Base-by-base conservation (phyloP, 2,329 filamentous ascomycete genomes). In the Bipolaris zeicola region DNA sequence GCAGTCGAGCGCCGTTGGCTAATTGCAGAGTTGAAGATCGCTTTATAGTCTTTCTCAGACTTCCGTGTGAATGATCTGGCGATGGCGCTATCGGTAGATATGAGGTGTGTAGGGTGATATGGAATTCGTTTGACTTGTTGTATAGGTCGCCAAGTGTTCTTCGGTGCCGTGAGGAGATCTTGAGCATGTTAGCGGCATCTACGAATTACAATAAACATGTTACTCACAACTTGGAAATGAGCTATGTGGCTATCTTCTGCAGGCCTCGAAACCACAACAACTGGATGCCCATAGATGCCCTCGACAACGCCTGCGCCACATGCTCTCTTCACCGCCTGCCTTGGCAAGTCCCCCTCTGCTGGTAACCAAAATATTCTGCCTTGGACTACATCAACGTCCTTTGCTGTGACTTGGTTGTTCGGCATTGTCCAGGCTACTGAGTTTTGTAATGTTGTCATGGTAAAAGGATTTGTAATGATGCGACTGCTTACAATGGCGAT, bases 171-270 rank as follows among this genome's bases (percentile, higher is more conserved):
- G 72, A 75, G 2, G 72, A 74, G 13, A 75, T 70, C 73, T 75
- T 39, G 3, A 36, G 14, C 28, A 41, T 33, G 53, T 73, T 28
- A 69, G 63, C 52, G 47, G 13, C 13, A 34, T 16, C 7, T 13
- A 10, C 13, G 8, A 42, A 18, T 11, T 10, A 24, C 3, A 1
- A 13, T 36, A 6, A 16, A n/a, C 18, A 6, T 36, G 28, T 11
- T 31, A 61, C 72, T 67, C 57, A 75, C 73, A 36, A 76, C 62
- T 42, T 75, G 71, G 55, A 76, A 75, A 52, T 75, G 72, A n/a
- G 70, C 68, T 1, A 58, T 34, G 24, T 65, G 57, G 6, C 53
- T 55, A 2, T 70, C 66, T 2, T 71, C 65, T 8, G 51, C 58
- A 51, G 72, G 71, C 34, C 69, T 63, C 6, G 72, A 76, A 14